Base-by-base conservation (phyloP, 129 eudicot genomes). In the Pittosporum tobira region DNA sequence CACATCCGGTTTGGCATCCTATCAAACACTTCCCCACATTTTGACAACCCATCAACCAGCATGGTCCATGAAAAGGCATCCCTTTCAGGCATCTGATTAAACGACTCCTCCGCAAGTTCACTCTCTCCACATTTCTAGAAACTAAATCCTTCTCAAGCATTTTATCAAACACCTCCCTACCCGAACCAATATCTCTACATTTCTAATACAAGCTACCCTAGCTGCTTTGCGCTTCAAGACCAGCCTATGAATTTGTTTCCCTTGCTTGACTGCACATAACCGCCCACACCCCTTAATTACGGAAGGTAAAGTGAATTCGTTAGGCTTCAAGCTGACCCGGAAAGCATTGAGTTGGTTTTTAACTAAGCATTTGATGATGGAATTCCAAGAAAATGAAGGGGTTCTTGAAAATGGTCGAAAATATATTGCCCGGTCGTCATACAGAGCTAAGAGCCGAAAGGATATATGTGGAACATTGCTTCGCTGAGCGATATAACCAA, bases 301-400 rank as follows among this genome's bases (percentile, higher is more conserved):
- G 6, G 54, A 67, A 19, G 72, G 72, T 31, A 72, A 18, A 18
- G 65, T 73, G 40, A 77, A 72, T 1, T 37, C 71, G 46, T 77
- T 78, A 24, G 82, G 82, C 36, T 30, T 25, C 0, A 63, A 67
- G 52, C 54, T 0, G 82, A 67, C 5, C n/a, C 38, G 0, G 64
- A 21, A 42, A 77, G 37, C 21, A 77, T 65, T 1, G 72, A 72
- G 75, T 1, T 77, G 72, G n/a, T 67, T 58, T 36, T 68, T 65
- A 7, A 77, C 64, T 16, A 72, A 72, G 30, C 70, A 77, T 51
- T 64, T 68, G 27, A 77, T 72, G 19, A 77, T 64, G 21, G 74
- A 58, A 69, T 77, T 77, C 82, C 82, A 72, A 14, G 82, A 58
- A 47, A 67, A 64, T 65, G 68, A 63, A 1, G 71, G 52, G 78